These are phyloP conservation scores for Lachnellula occidentalis DNA, from an alignment of 2,329 filamentous ascomycete genomes.

Conservation along the genomic window DNA sequence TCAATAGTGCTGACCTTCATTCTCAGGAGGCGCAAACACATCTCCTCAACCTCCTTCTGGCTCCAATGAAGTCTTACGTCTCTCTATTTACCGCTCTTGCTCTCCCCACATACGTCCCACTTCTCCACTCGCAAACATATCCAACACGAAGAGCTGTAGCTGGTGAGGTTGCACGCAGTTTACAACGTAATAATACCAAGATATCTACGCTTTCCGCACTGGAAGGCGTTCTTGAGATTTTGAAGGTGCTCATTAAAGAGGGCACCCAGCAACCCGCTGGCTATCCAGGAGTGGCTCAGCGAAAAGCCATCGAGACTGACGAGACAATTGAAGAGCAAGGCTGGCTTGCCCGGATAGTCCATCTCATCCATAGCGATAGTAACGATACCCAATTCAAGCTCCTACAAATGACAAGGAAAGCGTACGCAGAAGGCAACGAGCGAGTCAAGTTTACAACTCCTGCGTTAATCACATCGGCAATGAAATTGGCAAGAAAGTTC, in stretches of 20 bases:
- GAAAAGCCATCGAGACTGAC: conserved; percentile 79
- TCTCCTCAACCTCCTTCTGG: conserved; percentile 82
- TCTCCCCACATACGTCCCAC: conserved; percentile 83
- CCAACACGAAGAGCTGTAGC: conserved; percentile 86
- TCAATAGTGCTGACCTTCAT: conserved; percentile 93
- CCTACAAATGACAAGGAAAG: conserved; percentile 79
- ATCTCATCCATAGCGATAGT: conserved; percentile 74
- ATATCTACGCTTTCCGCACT: conserved; percentile 75
- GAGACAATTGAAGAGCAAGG: conserved; percentile 98
- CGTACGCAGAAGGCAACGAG: conserved; percentile 87
- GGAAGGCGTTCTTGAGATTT: conserved; percentile 80
- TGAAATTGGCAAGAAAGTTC: conserved; percentile 83
- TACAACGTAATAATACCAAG: conserved; percentile 76
- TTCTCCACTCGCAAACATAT: conserved; percentile 88
- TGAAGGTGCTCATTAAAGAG: conserved; percentile 90
- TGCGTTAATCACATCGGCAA: conserved; percentile 79
- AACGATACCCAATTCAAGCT: conserved; percentile 95
- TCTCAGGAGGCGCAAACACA: conserved; percentile 82
- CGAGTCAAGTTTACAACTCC: conserved; percentile 94
- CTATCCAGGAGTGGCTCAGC: conserved; percentile 75
- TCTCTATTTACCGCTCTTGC: conserved; percentile 96
- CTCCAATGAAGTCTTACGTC: conserved; percentile 81
- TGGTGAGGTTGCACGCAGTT: conserved; percentile 74
- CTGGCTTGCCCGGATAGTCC: conserved; percentile 88
- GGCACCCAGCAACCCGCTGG: conserved; percentile 77